Evolutionary conservation across 148 eudicot species (phyloP).

Genomic region (Amaranthus hypochondriacus): DNA sequence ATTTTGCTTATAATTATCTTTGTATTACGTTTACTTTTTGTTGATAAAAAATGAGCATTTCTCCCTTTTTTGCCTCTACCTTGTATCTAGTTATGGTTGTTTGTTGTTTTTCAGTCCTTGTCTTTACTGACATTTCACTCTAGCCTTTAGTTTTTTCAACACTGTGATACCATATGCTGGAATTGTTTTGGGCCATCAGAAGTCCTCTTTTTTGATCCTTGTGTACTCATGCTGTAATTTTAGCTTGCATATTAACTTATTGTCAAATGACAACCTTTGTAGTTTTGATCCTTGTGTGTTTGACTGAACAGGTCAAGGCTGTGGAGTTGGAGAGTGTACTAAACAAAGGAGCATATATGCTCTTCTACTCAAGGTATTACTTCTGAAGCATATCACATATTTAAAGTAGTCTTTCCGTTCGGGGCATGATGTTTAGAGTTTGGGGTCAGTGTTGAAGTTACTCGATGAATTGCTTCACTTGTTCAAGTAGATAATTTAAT

Average conservation of each 20-base stretch:
- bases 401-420: not conserved
- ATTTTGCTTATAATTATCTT: not conserved
- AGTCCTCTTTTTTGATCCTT: not conserved
- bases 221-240: not conserved
- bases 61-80: not conserved
- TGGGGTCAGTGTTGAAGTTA: not conserved
- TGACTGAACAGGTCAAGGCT: slow-evolving; percentile 49
- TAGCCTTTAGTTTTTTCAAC: not conserved
- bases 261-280: not conserved
- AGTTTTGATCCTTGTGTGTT: not conserved
- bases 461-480: not conserved
- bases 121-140: not conserved
- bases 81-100: not conserved
- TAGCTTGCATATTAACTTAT: not conserved
- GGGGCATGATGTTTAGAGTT: not conserved
- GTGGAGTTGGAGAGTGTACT: slow-evolving; percentile 69
- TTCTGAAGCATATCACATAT: not conserved
- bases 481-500: not conserved
- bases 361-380: slow-evolving; percentile 75
- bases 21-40: not conserved
- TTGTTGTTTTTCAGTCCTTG: not conserved
- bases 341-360: slow-evolving; percentile 81
- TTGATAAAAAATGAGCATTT: not conserved
- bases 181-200: not conserved
- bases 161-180: not conserved